These are phyloP conservation scores for Emmonsia crescens DNA, from an alignment of 2,329 filamentous ascomycete species.

Conservation along the genomic window DNA sequence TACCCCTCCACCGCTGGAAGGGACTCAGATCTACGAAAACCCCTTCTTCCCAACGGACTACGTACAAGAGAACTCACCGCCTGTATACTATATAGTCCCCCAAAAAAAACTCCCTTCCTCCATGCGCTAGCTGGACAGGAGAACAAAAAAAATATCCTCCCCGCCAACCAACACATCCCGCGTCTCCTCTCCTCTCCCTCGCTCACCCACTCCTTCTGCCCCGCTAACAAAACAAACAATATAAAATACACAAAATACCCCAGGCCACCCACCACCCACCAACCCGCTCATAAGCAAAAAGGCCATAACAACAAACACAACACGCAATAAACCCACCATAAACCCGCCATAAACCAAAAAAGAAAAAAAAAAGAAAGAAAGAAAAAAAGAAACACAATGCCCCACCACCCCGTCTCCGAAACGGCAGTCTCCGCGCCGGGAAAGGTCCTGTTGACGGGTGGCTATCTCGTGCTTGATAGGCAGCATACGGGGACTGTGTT, in stretches of 20 bases:
- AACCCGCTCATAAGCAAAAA: not conserved
- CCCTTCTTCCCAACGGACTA: too few relatives aligned
- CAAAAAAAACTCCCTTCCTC: too few relatives aligned
- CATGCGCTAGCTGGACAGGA: not conserved
- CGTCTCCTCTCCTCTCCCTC: not conserved
- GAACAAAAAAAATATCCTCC: not conserved
- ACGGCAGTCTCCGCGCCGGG: slow-evolving; percentile 78
- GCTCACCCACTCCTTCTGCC: not conserved
- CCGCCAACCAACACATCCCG: not conserved
- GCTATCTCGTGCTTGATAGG: slow-evolving; percentile 87
- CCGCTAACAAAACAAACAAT: not conserved
- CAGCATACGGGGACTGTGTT: slow-evolving; percentile 66
- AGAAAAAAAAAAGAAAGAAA: not conserved
- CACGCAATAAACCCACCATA: not conserved
- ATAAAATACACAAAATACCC: not conserved
- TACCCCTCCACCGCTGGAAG: too few relatives aligned
- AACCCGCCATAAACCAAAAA: not conserved
- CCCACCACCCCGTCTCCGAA: not conserved
- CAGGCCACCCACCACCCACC: too few relatives aligned
- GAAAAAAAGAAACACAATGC: not conserved
- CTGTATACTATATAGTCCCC: too few relatives aligned
- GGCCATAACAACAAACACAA: not conserved
- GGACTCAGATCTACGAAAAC: too few relatives aligned
- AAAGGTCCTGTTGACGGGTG: slow-evolving; percentile 89
- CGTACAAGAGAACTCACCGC: too few relatives aligned